These are phyloP conservation scores for Populus nigra DNA, from an alignment of 345 rosid genomes.

Conservation along the genomic window DNA sequence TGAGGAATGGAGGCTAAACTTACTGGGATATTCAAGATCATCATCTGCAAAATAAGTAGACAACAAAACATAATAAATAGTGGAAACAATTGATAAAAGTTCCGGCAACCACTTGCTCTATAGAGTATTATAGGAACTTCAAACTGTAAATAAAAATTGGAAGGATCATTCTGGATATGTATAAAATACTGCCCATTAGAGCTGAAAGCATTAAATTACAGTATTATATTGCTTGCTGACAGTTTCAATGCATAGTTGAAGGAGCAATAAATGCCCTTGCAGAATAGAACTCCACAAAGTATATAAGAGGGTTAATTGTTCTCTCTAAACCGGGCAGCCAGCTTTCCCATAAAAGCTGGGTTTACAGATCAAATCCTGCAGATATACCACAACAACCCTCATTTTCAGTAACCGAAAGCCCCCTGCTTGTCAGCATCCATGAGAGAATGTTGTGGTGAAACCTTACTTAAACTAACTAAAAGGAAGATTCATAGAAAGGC, in stretches of 20 bases:
- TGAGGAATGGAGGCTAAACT: conserved; percentile 37
- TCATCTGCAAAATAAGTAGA: conserved; percentile 62
- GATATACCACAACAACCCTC: background rate
- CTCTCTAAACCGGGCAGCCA: background rate
- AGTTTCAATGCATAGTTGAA: too few relatives aligned
- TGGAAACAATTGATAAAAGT: background rate
- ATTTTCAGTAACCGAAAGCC: too few relatives aligned
- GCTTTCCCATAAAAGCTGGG: background rate
- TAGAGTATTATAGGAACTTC: background rate
- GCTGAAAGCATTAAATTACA: background rate
- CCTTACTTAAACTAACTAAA: background rate
- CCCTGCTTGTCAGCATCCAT: too few relatives aligned
- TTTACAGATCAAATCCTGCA: background rate
- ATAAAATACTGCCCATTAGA: background rate
- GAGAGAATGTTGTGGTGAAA: too few relatives aligned
- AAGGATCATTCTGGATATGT: conserved; percentile 1
- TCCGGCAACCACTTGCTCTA: background rate
- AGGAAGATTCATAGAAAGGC: background rate
- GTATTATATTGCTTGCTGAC: background rate
- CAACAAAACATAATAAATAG: conserved; percentile 10
- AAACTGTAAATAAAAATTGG: background rate
- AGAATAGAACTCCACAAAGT: background rate
- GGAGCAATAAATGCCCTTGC: background rate
- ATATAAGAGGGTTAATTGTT: background rate
- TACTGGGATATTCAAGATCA: conserved; percentile 71